These are phyloP conservation scores for Sugiyamaella castrensis DNA, from an alignment of 1,139 yeast genomes.

Conservation along the genomic window DNA sequence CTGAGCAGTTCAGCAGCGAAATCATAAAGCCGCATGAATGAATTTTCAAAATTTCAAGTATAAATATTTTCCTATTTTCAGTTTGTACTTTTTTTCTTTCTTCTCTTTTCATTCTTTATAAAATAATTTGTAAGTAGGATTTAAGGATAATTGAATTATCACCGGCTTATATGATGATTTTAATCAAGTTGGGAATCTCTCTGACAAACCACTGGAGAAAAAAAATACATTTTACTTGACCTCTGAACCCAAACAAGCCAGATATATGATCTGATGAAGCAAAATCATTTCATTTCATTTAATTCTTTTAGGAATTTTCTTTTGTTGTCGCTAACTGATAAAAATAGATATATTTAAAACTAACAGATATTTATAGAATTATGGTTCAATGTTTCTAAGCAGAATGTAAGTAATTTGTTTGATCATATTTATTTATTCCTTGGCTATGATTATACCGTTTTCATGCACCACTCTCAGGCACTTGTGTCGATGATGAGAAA, in stretches of 20 bases:
- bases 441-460: slow-evolving; percentile 32
- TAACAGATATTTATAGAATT: too few relatives aligned
- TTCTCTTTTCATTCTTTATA: not conserved
- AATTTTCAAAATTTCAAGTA: too few relatives aligned
- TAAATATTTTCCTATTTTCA: too few relatives aligned
- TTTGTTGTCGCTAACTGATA: too few relatives aligned
- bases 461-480: slow-evolving; percentile 39
- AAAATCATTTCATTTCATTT: not conserved
- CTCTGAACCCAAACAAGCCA: slow-evolving; percentile 24
- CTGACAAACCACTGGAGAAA: slow-evolving; percentile 37
- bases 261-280: not conserved
- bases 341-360: too few relatives aligned
- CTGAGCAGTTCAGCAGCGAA: too few relatives aligned
- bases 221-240: slow-evolving; percentile 27
- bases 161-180: slow-evolving; percentile 26
- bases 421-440: not conserved
- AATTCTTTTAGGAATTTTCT: too few relatives aligned
- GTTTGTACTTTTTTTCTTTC: not conserved
- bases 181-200: slow-evolving; percentile 40
- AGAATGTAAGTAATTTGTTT: not conserved
- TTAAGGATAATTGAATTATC: not conserved
- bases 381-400: not conserved
- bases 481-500: slow-evolving; percentile 29
- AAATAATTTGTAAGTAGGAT: slow-evolving; percentile 4
- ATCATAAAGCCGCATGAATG: too few relatives aligned